Percentiles rank a stretch among this genome's conserved stretches.
These are phyloP conservation scores for Tuber microsphaerosporum DNA, from an alignment of 495 filamentous ascomycete genomes.

Conservation along the genomic window DNA sequence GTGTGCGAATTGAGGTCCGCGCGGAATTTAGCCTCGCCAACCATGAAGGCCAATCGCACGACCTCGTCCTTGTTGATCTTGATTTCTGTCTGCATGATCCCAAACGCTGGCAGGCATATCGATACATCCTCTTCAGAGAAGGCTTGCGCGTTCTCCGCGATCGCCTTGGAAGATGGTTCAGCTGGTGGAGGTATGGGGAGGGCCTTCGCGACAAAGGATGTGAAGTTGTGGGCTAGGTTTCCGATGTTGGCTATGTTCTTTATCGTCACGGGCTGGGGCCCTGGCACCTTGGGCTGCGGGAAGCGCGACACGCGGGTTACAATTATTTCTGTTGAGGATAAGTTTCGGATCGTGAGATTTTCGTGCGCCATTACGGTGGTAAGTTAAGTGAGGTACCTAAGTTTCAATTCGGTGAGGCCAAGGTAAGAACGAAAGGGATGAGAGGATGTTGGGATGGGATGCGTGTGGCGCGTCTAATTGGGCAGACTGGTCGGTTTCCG, in stretches of 20 bases:
- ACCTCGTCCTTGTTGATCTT: slow-evolving; percentile 49
- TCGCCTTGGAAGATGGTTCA: slow-evolving; percentile 43
- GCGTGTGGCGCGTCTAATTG: not conserved
- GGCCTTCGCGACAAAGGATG: slow-evolving; percentile 44
- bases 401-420: not conserved
- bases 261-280: slow-evolving; percentile 17
- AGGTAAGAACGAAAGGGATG: not conserved
- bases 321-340: slow-evolving; percentile 65
- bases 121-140: slow-evolving; percentile 53
- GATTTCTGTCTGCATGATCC: slow-evolving; percentile 52
- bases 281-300: slow-evolving; percentile 45
- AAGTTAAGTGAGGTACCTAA: not conserved
- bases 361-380: slow-evolving; percentile 11
- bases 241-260: slow-evolving; percentile 44
- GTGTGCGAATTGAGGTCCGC: slow-evolving; percentile 38
- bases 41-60: slow-evolving; percentile 57
- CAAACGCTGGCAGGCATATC: slow-evolving; percentile 55
- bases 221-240: slow-evolving; percentile 52
- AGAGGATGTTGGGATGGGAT: not conserved
- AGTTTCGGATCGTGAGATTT: slow-evolving; percentile 72
- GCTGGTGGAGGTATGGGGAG: slow-evolving; percentile 42
- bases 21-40: slow-evolving; percentile 55
- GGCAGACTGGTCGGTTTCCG: not conserved
- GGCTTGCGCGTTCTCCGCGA: slow-evolving; percentile 50
- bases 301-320: slow-evolving; percentile 72